Base-by-base conservation (phyloP, 208 protist species). In the Acanthamoeba royreba region DNA sequence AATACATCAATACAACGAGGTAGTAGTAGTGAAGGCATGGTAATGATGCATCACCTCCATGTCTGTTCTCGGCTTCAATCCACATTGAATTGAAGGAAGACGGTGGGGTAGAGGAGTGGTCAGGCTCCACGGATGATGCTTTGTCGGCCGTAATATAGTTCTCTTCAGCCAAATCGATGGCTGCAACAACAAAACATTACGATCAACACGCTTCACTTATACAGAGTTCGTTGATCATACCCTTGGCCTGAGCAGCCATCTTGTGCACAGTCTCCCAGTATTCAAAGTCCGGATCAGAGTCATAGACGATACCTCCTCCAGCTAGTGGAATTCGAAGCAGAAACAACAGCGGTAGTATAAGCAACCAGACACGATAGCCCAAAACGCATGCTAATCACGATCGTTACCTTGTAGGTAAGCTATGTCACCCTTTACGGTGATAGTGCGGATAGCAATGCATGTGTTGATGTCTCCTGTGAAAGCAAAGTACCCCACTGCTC, bases 281-380 rank as follows among this genome's bases (percentile, higher is more conserved):
- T 77, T 97, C 96, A 52, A 28, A 81, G 17, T 94, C 58, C 11
- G 91, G 90, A 19, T 93, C 88, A 0, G 93, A 95, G 92, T 97
- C 96, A 43, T 93, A 95, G 3, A 97, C 96, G 79, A 97, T 96
- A 43, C 96, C 96, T 52, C 69, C 95, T n/a, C 95, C 94, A 9
- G 95, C 93, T 86, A 42, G 7, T 15, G 7, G 9, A 63, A 7
- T 19, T 19, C 1, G 5, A 63, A 25, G 52, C 42, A 93, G 69
- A 40, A 19, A 72, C 74, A n/a, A 31, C 28, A 88, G 22, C 33
- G 11, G 55, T 42, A 40, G n/a, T 45, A 45, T 13, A 88, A 28
- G 17, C 55, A 43, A 28, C n/a, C 53, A n/a, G n/a, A n/a, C n/a
- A n/a, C n/a, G n/a, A n/a, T n/a, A n/a, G n/a, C n/a, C n/a, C n/a